These are phyloP conservation scores for Endoconidiophora polonica DNA, from an alignment of 2,329 filamentous ascomycete genomes.

Conservation along the genomic window DNA sequence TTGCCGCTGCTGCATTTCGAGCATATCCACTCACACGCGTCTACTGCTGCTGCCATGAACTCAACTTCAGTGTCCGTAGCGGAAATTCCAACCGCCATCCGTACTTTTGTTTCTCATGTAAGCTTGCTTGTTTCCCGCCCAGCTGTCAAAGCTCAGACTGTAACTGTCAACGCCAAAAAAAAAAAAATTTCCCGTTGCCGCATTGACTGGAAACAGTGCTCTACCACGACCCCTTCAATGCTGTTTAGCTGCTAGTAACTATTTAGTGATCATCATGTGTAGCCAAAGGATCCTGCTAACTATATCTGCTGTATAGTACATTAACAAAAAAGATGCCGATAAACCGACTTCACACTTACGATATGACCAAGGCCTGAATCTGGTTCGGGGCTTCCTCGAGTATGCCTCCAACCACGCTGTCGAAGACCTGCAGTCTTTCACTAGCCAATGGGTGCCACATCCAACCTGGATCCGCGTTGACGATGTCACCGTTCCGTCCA, in stretches of 20 bases:
- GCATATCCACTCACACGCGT: background rate
- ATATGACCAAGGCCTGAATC: conserved; percentile 79
- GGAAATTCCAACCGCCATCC: conserved; percentile 73
- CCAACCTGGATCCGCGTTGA: conserved; percentile 78
- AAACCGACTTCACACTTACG: conserved; percentile 82
- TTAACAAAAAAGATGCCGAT: conserved; percentile 48
- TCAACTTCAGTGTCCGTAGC: conserved; percentile 69
- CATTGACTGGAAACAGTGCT: too few species aligned
- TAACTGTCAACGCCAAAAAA: too few species aligned
- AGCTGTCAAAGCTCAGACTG: background rate
- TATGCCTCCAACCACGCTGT: conserved; percentile 81
- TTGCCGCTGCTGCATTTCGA: background rate
- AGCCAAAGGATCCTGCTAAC: too few species aligned
- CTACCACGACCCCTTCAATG: too few species aligned
- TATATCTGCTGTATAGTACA: conserved; percentile 38
- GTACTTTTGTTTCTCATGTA: conserved; percentile 77
- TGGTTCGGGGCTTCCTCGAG: conserved; percentile 71
- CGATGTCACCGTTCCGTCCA: conserved; percentile 44
- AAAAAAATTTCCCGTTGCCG: too few species aligned
- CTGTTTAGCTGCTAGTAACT: too few species aligned
- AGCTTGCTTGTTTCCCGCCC: conserved; percentile 17
- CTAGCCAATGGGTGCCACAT: conserved; percentile 75
- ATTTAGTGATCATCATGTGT: background rate
- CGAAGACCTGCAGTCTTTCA: conserved; percentile 86
- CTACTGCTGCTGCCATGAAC: conserved; percentile 26